A percentile compares a stretch with the other conserved stretches of the same genome.
Conservation (phyloP, 139 green algal genomes). For the Tetraselmis striata region DNA sequence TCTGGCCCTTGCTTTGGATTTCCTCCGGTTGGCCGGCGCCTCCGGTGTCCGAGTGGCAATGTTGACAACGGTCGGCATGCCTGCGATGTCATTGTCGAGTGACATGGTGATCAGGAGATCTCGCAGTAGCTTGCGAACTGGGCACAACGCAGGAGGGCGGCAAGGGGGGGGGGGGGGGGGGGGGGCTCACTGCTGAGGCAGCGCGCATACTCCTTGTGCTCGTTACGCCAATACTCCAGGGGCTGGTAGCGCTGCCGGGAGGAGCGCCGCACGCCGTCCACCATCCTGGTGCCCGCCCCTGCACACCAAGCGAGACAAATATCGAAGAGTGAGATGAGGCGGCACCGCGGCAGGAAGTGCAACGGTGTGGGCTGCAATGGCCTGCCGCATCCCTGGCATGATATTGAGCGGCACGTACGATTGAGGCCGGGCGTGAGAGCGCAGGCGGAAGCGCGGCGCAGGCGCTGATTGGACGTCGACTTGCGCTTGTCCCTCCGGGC, state of each 20-base stretch:
- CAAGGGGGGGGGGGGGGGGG: background rate
- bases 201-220: slow-evolving; percentile 36
- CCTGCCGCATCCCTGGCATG: too few relatives aligned
- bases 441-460: background rate
- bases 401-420: background rate
- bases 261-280: slow-evolving; percentile 30
- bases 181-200: slow-evolving; percentile 25
- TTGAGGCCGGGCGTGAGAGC: background rate
- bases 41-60: slow-evolving; percentile 2
- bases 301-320: too few relatives aligned
- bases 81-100: slow-evolving; percentile 10
- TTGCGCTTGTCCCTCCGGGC: background rate
- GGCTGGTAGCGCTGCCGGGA: slow-evolving; percentile 24
- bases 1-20: background rate
- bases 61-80: slow-evolving; percentile 22
- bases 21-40: background rate
- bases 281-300: slow-evolving; percentile 31
- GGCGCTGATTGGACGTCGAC: background rate
- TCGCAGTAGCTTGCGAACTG: too few relatives aligned
- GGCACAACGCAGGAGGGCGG: too few relatives aligned
- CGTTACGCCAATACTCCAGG: slow-evolving; percentile 52
- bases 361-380: too few relatives aligned
- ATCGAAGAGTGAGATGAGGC: too few relatives aligned
- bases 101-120: too few relatives aligned
- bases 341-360: too few relatives aligned